Conservation (phyloP, 768 basidiomycete genomes). For the Lentinula lateritia region DNA sequence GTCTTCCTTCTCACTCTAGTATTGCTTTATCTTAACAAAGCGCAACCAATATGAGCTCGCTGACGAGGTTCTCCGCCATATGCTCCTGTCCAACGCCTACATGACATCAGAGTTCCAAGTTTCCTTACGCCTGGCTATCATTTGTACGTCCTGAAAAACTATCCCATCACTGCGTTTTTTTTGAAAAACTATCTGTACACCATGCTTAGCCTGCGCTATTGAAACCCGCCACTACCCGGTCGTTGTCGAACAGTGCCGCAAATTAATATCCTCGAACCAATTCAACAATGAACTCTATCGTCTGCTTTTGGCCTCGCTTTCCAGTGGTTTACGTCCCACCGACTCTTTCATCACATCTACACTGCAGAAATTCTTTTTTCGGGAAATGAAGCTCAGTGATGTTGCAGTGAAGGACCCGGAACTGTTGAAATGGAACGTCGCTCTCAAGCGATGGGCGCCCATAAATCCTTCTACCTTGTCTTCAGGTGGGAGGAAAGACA, state of each 20-base stretch:
- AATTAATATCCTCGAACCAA: conserved; percentile 69
- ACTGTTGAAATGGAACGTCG: conserved; percentile 53
- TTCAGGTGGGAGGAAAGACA: conserved; percentile 31
- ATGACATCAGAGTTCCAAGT: conserved; percentile 57
- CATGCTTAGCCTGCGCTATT: conserved; percentile 64
- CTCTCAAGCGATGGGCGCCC: conserved; percentile 53
- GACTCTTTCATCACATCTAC: conserved; percentile 75
- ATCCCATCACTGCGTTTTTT: neutral
- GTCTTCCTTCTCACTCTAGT: conserved; percentile 36
- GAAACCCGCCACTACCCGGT: conserved; percentile 45
- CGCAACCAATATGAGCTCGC: conserved; percentile 60
- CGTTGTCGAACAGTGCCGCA: conserved; percentile 72
- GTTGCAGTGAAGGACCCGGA: conserved; percentile 60
- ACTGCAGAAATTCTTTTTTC: conserved; percentile 77
- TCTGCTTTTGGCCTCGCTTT: conserved; percentile 67
- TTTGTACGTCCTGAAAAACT: conserved; percentile 45
- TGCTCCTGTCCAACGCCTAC: conserved; percentile 70
- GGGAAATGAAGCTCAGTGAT: conserved; percentile 72
- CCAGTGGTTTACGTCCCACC: conserved; percentile 62
- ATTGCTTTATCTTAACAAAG: conserved; percentile 64
- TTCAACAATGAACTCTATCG: conserved; percentile 86
- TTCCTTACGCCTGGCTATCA: conserved; percentile 68
- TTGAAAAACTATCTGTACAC: neutral
- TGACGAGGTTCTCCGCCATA: conserved; percentile 72
- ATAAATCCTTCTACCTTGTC: conserved; percentile 27